Percentiles rank a stretch among this genome's conserved stretches.
phyloP scores from a whole-genome alignment of 164 flowering plant genomes.

The Euptelea pleiosperma region DNA sequence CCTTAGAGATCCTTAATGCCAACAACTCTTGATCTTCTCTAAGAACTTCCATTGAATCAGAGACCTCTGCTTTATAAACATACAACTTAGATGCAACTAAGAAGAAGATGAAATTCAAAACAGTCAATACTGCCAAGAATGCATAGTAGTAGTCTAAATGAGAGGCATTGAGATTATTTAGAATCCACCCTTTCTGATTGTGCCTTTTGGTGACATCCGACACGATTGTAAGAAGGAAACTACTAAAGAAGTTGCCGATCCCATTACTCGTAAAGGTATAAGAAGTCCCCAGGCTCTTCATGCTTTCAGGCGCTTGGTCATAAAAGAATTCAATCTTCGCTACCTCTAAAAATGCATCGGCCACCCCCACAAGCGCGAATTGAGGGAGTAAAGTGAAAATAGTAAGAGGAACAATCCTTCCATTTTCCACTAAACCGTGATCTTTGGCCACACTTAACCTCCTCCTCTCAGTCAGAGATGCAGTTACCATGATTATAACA shows the following conservation, averaged over 20 bases:
- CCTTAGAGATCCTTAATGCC: not conserved
- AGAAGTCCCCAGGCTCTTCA: constrained; percentile 46
- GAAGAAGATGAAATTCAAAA: constrained; percentile 28
- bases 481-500: constrained; percentile 25
- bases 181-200: constrained; percentile 35
- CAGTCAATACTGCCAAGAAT: constrained; percentile 24
- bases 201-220: constrained; percentile 24
- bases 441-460: constrained; percentile 24
- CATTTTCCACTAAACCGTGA: constrained; percentile 19
- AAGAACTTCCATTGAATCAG: constrained; percentile 15
- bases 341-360: constrained; percentile 35
- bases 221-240: constrained; percentile 30
- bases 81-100: constrained; percentile 19
- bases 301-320: constrained; percentile 42
- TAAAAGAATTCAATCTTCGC: constrained; percentile 44
- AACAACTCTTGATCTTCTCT: constrained; percentile 3
- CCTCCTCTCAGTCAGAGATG: constrained; percentile 20
- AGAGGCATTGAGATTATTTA: constrained; percentile 37
- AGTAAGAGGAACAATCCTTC: constrained; percentile 23
- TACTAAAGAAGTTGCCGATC: constrained; percentile 34
- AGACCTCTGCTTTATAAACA: constrained; percentile 27
- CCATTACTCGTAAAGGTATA: constrained; percentile 28
- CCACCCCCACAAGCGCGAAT: constrained; percentile 30
- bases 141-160: constrained; percentile 34
- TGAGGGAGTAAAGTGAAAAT: constrained; percentile 38